A percentile compares a stretch with the other conserved stretches of the same genome.
These are phyloP conservation scores for Podospora australis DNA, from an alignment of 495 filamentous ascomycete species.

Conservation along the genomic window DNA sequence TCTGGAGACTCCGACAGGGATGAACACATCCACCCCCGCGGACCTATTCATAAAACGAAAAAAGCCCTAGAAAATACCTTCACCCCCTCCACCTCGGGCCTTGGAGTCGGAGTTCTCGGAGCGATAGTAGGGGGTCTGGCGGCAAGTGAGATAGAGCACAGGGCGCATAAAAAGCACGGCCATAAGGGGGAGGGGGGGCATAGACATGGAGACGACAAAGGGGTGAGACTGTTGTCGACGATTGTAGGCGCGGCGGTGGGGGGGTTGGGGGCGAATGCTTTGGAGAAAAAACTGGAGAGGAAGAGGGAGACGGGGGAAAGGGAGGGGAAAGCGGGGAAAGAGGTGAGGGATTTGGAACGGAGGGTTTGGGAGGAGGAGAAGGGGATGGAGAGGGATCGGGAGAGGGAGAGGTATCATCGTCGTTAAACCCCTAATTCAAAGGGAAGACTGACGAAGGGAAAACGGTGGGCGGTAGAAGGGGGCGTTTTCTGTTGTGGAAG, in stretches of 20 bases:
- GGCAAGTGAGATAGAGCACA: slow-evolving; percentile 31
- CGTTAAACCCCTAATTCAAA: too few relatives aligned
- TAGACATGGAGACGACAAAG: background rate
- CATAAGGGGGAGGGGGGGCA: background rate
- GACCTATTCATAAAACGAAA: slow-evolving; percentile 24
- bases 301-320: slow-evolving; percentile 1
- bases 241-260: slow-evolving; percentile 41
- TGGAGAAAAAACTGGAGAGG: slow-evolving; percentile 36
- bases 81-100: slow-evolving; percentile 31
- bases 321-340: slow-evolving; percentile 2
- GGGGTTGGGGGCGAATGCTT: slow-evolving; percentile 40
- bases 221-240: slow-evolving; percentile 27
- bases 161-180: background rate
- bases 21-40: background rate
- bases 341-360: slow-evolving; percentile 1
- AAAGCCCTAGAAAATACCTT: slow-evolving; percentile 27
- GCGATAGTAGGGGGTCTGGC: slow-evolving; percentile 41
- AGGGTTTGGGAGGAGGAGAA: background rate
- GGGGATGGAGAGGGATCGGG: slow-evolving; percentile 1
- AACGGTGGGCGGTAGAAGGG: too few relatives aligned
- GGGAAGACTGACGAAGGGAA: too few relatives aligned
- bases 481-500: too few relatives aligned
- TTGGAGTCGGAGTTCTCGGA: slow-evolving; percentile 38
- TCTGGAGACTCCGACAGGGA: background rate
- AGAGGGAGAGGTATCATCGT: background rate